phyloP scores from a whole-genome alignment of 352 stramenopile genomes.

The Paralagenidium karlingii region DNA sequence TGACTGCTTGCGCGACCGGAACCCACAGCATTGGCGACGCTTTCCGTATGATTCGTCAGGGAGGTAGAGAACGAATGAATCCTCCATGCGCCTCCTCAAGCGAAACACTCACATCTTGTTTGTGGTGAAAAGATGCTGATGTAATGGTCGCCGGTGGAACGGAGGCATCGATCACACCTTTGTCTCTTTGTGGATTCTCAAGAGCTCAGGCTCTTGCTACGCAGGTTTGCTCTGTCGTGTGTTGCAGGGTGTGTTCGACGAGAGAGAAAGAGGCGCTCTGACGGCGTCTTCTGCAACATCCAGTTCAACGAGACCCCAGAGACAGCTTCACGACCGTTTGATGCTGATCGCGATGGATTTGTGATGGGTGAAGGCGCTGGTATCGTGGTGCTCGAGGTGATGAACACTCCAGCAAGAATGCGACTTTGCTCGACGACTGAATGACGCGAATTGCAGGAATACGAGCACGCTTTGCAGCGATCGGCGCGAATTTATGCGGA shows the following conservation, averaged over 20 bases:
- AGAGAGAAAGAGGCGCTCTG: not conserved
- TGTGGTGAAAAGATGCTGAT: too few species aligned
- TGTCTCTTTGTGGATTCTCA: constrained; percentile 91
- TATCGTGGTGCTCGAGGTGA: constrained; percentile 51
- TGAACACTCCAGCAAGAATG: not conserved
- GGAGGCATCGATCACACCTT: constrained; percentile 90
- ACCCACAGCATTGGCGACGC: constrained; percentile 95
- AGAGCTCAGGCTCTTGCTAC: constrained; percentile 91
- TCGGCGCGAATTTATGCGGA: constrained; percentile 92
- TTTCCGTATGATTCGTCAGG: constrained; percentile 74
- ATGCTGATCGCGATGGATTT: constrained; percentile 92
- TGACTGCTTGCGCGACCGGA: constrained; percentile 95
- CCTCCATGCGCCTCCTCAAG: too few species aligned
- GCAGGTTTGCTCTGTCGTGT: constrained; percentile 24
- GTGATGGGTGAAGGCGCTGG: constrained; percentile 89
- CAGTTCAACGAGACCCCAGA: constrained; percentile 90
- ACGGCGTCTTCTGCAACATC: not conserved
- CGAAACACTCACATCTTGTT: too few species aligned
- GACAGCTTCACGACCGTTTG: constrained; percentile 91
- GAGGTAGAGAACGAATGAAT: too few species aligned
- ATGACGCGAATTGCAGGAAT: constrained; percentile 26
- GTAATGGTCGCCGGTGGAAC: constrained; percentile 95
- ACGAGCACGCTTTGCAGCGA: constrained; percentile 88
- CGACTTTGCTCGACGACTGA: too few species aligned
- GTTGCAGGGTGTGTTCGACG: not conserved